These are phyloP conservation scores for Rhododendron vialii DNA, from an alignment of 148 eudicot species.

Conservation along the genomic window DNA sequence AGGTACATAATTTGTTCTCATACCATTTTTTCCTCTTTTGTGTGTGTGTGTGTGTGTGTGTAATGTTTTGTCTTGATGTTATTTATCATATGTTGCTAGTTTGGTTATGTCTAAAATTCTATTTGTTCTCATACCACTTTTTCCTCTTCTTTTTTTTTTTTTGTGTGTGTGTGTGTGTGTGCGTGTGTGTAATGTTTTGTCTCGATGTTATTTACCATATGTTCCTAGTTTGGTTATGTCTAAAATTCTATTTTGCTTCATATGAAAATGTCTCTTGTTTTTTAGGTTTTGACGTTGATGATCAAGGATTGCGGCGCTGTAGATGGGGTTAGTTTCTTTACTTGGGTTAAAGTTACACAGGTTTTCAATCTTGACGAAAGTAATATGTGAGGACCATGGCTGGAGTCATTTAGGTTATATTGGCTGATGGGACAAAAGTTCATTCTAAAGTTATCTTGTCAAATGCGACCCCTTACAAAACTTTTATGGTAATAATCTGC, in stretches of 20 bases:
- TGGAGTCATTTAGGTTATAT: slow-evolving; percentile 48
- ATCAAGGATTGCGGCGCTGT: slow-evolving; percentile 65
- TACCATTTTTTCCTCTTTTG: background rate
- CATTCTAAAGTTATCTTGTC: slow-evolving; percentile 79
- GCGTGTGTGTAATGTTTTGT: background rate
- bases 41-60: no score
- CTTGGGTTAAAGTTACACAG: background rate
- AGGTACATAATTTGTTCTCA: background rate
- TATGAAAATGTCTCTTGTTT: slow-evolving; percentile 4
- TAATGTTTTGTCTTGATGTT: background rate
- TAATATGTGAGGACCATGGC: background rate
- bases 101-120: background rate
- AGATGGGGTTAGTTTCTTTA: slow-evolving; percentile 56
- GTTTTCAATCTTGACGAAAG: background rate
- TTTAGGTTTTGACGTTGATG: slow-evolving; percentile 70
- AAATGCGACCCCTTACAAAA: slow-evolving; percentile 86
- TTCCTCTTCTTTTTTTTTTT: no score
- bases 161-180: no score
- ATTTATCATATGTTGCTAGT: background rate
- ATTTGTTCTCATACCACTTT: background rate
- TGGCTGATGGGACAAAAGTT: slow-evolving; percentile 77
- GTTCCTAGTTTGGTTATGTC: background rate
- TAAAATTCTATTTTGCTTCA: background rate
- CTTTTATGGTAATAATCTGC: slow-evolving; percentile 63
- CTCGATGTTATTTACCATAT: background rate